A percentile compares a stretch with the other conserved stretches of the same genome.
phyloP scores from a whole-genome alignment of 2,329 filamentous ascomycete species.

The Parasarocladium wereldwijsianum region DNA sequence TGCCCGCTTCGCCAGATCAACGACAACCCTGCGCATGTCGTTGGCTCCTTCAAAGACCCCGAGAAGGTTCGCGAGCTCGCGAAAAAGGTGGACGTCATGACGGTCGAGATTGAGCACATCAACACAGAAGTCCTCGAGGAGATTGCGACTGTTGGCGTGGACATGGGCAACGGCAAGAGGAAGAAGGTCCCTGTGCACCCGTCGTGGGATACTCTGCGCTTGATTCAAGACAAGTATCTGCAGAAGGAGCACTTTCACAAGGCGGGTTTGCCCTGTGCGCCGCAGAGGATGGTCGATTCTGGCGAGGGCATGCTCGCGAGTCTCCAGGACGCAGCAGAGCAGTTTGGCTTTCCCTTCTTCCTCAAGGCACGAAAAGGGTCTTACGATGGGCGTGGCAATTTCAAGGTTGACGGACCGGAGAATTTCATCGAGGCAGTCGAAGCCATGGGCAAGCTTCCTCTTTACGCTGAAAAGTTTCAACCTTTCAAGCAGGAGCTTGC shows the following conservation, averaged over 20 bases:
- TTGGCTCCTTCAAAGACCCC: conserved; percentile 77
- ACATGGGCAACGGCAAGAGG: conserved; percentile 26
- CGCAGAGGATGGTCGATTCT: conserved; percentile 48
- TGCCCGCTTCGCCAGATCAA: conserved; percentile 79
- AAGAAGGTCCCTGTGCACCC: conserved; percentile 55
- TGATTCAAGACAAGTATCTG: conserved; percentile 85
- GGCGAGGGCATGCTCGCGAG: conserved; percentile 40
- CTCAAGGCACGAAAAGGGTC: conserved; percentile 81
- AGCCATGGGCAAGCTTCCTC: conserved; percentile 51
- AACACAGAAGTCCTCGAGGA: conserved; percentile 82
- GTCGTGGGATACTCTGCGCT: conserved; percentile 70
- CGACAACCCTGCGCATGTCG: conserved; percentile 57
- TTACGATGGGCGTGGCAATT: conserved; percentile 74
- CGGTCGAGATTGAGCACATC: conserved; percentile 91
- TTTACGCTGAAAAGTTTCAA: conserved; percentile 86
- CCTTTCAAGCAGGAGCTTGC: conserved; percentile 77
- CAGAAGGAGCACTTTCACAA: conserved; percentile 71
- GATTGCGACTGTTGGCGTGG: conserved; percentile 50
- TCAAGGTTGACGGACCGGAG: conserved; percentile 28
- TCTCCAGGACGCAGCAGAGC: conserved; percentile 45
- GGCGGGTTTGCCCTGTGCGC: conserved; percentile 56
- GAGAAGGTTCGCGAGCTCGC: conserved; percentile 71
- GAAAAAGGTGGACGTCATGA: conserved; percentile 61
- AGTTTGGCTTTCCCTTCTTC: conserved; percentile 77
- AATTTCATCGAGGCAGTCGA: conserved; percentile 49